phyloP scores from a whole-genome alignment of 192 early-diverging fungal species.

The Podila horticola region DNA sequence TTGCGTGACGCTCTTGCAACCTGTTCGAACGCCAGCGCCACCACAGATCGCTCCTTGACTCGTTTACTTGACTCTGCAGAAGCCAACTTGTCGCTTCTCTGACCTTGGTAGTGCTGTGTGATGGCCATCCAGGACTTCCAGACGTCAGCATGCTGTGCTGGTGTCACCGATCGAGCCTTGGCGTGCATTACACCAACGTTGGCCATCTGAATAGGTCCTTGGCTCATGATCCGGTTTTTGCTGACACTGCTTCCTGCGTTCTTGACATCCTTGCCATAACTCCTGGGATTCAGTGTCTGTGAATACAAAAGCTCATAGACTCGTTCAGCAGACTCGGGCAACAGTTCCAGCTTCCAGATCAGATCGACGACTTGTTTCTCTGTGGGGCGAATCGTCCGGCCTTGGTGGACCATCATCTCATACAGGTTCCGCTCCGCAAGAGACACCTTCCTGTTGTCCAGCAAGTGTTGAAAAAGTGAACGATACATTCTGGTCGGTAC shows the following conservation, averaged over 20 bases:
- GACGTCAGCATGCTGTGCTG: conserved; percentile 9
- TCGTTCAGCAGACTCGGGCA: conserved; percentile 30
- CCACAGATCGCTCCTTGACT: conserved; percentile 6
- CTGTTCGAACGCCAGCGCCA: conserved; percentile 37
- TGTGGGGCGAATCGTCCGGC: conserved; percentile 4
- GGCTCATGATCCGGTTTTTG: conserved; percentile 14
- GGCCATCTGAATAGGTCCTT: conserved; percentile 37
- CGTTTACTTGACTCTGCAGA: not conserved
- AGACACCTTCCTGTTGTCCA: conserved; percentile 10
- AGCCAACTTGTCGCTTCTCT: not conserved
- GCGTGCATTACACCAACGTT: conserved; percentile 44
- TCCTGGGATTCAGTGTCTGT: not conserved
- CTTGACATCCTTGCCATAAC: not conserved
- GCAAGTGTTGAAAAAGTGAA: conserved; percentile 29
- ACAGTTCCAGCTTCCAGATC: conserved; percentile 36
- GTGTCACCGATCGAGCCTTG: conserved; percentile 13
- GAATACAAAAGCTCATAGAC: conserved; percentile 45
- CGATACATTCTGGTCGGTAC: conserved; percentile 27
- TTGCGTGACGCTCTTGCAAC: conserved; percentile 23
- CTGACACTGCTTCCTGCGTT: not conserved
- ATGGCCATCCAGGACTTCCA: conserved; percentile 30
- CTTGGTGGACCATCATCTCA: conserved; percentile 31
- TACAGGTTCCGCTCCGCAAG: conserved; percentile 33
- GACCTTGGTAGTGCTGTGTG: conserved; percentile 1
- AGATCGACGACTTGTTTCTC: conserved; percentile 28